Evolutionary conservation across 352 stramenopile species (phyloP).

Genomic region (Globisporangium paroecandrum): DNA sequence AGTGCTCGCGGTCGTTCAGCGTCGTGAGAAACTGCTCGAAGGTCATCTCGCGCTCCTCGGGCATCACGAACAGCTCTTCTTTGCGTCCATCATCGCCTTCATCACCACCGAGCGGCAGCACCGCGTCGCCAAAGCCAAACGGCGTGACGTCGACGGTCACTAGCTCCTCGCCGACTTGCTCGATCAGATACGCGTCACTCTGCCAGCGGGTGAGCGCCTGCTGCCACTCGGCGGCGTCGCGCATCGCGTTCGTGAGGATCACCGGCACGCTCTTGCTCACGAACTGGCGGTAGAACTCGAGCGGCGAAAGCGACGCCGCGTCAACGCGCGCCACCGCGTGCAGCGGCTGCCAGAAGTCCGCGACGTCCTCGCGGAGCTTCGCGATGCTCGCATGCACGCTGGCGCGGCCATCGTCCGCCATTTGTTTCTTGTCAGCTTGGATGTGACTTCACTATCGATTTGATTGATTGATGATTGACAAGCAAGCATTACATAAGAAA

Average conservation of each 20-base stretch:
- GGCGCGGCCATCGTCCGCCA: background rate
- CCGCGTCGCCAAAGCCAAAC: slow-evolving; percentile 65
- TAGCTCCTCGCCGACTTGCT: slow-evolving; percentile 30
- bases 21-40: slow-evolving; percentile 50
- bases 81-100: background rate
- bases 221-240: slow-evolving; percentile 42
- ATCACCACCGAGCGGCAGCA: slow-evolving; percentile 35
- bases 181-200: slow-evolving; percentile 51
- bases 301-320: slow-evolving; percentile 30
- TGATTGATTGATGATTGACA: no score
- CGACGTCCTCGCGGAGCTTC: slow-evolving; percentile 54
- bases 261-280: slow-evolving; percentile 78
- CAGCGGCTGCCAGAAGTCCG: slow-evolving; percentile 73
- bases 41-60: slow-evolving; percentile 75
- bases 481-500: no score
- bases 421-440: background rate
- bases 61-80: slow-evolving; percentile 66
- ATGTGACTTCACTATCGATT: no score
- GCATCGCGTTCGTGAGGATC: slow-evolving; percentile 68
- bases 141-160: slow-evolving; percentile 82
- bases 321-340: slow-evolving; percentile 50
- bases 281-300: slow-evolving; percentile 72
- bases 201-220: slow-evolving; percentile 46
- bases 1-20: slow-evolving; percentile 42
- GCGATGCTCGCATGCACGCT: slow-evolving; percentile 20